Percentiles rank a stretch among this genome's conserved stretches.
phyloP scores from a whole-genome alignment of 352 stramenopile species.

The Plasmopara viticola region DNA sequence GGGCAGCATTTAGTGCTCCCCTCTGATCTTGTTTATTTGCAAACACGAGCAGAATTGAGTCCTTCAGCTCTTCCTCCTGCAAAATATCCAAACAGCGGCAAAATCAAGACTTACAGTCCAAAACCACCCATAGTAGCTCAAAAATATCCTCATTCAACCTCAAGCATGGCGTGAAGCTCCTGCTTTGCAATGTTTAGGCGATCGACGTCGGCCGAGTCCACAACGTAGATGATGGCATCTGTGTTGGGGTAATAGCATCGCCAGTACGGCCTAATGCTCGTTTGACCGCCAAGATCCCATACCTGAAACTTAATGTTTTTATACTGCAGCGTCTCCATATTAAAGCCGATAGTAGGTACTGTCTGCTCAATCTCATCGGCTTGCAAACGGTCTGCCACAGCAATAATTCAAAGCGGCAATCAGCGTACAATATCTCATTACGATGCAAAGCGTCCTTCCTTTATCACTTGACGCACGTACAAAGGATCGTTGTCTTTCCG shows the following conservation, averaged over 20 bases:
- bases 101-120: conserved; percentile 4
- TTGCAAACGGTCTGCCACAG: conserved; percentile 58
- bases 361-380: conserved; percentile 97
- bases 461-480: conserved; percentile 36
- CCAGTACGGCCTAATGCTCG: conserved; percentile 99
- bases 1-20: conserved; percentile 84
- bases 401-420: neutral
- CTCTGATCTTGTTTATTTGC: conserved; percentile 99
- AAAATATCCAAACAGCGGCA: neutral
- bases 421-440: conserved; percentile 3
- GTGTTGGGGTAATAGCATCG: conserved; percentile 99
- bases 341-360: conserved; percentile 99
- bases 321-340: conserved; percentile 90
- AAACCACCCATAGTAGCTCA: neutral
- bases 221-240: conserved; percentile 95
- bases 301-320: conserved; percentile 97
- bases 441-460: neutral
- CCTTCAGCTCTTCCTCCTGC: conserved; percentile 97
- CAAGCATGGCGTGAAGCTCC: conserved; percentile 97
- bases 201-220: conserved; percentile 95
- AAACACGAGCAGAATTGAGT: conserved; percentile 99
- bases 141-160: conserved; percentile 38
- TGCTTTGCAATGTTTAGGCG: conserved; percentile 96
- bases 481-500: conserved; percentile 99
- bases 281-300: conserved; percentile 99